Base-by-base conservation (phyloP, 78 protist species). In the Isochrysis galbana region DNA sequence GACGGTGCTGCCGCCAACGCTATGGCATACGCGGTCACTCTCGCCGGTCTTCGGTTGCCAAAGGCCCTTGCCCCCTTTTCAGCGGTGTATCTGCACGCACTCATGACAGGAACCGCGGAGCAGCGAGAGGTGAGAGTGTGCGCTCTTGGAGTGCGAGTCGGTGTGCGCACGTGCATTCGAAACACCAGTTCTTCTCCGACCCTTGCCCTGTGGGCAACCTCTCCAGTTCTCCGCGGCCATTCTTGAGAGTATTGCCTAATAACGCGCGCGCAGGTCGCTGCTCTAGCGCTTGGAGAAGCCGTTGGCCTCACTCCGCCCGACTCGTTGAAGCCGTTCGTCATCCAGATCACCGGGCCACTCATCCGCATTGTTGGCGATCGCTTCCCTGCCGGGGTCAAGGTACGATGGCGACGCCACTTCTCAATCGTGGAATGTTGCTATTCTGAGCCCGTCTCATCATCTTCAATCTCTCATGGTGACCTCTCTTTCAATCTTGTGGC, bases 361-460 rank as follows among this genome's bases (percentile, higher is more conserved):
- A 97, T 98, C 83, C 97, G 98, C 51, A 92, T 96, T 55, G 61
- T 98, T 25, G 97, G 95, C 46, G 98, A 97, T 90, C 87, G 96
- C 46, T 96, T 94, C 95, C 93, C 96, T 45, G 61, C 90, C 94
- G 96, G 91, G 32, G 97, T 95, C 46, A 94, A 96, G 93, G 80
- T n/a, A n/a, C n/a, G n/a, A n/a, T n/a, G n/a, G n/a, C n/a, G n/a
- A n/a, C n/a, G n/a, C n/a, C n/a, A n/a, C n/a, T n/a, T n/a, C 94
- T 21, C 94, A 22, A 22, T 17, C 34, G 70, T 17, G 34, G 70
- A 22, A 17, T 61, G 70, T 61, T 61, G 70, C 34, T 61, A 61
- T 23, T 23, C 70, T 61, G 70, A 61, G 17, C 22, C 17, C 34
- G 70, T 17, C 17, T 61, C 34, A 23, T 22, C 70, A 61, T 23